phyloP scores from a whole-genome alignment of 1,284 basidiomycete species.

The Fistulinella cinereoalba region DNA sequence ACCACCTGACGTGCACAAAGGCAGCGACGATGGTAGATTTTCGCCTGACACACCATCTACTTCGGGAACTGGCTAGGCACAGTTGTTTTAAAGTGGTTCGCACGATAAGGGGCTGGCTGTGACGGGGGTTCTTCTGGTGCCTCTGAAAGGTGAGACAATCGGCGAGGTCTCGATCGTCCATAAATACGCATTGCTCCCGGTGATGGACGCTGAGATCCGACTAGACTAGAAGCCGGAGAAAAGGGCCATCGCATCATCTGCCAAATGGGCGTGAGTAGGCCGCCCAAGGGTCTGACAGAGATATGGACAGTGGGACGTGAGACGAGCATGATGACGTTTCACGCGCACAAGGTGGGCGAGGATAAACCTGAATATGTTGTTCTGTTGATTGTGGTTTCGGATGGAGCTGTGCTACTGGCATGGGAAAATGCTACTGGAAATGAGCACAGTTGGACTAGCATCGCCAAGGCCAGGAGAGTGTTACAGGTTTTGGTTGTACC shows the following conservation, averaged over 20 bases:
- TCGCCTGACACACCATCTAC: neutral
- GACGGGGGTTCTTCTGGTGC: no score
- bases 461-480: conserved; percentile 8
- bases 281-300: neutral
- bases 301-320: neutral
- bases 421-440: conserved; percentile 26
- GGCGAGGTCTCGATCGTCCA: neutral
- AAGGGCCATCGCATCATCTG: no score
- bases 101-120: no score
- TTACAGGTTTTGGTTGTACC: conserved; percentile 6
- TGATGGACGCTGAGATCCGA: conserved; percentile 1
- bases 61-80: neutral
- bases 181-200: neutral
- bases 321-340: neutral
- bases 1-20: neutral
- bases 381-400: neutral
- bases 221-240: no score
- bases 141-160: no score
- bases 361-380: neutral
- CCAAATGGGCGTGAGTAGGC: no score
- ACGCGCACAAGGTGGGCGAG: neutral
- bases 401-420: neutral
- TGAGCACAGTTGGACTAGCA: conserved; percentile 14
- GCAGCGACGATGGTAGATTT: neutral
- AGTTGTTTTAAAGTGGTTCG: no score